A percentile compares a stretch with the other conserved stretches of the same genome.
These are phyloP conservation scores for Leonotis leonurus DNA, from an alignment of 257 asterid species.

Conservation along the genomic window DNA sequence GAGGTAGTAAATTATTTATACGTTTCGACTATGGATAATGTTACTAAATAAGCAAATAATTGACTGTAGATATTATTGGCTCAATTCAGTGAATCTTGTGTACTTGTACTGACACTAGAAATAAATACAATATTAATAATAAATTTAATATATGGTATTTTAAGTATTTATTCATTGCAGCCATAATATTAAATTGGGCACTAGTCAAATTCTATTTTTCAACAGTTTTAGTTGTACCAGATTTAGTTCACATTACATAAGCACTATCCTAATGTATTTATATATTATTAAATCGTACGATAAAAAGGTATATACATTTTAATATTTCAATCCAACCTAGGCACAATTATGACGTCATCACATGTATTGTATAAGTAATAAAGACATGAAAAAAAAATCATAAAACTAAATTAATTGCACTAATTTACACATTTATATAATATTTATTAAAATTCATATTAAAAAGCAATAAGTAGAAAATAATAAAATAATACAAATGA, in stretches of 20 bases:
- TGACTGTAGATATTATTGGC: conserved; percentile 1
- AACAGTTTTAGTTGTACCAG: conserved; percentile 20
- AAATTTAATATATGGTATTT: too few relatives aligned
- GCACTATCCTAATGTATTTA: background rate
- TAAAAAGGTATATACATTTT: background rate
- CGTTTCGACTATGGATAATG: conserved; percentile 12
- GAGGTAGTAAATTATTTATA: background rate
- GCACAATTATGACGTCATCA: too few relatives aligned
- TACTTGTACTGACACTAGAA: background rate
- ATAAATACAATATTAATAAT: background rate
- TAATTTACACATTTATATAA: too few relatives aligned
- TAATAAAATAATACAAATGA: too few relatives aligned
- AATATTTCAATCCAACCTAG: too few relatives aligned
- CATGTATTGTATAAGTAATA: too few relatives aligned
- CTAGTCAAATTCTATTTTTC: conserved; percentile 1
- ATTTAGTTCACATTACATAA: conserved; percentile 14
- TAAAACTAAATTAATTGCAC: too few relatives aligned
- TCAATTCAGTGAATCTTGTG: conserved; percentile 13
- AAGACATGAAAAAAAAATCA: too few relatives aligned
- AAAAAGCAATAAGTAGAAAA: background rate
- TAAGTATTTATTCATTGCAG: background rate
- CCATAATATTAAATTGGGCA: background rate
- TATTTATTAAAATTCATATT: too few relatives aligned
- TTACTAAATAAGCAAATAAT: conserved; percentile 17
- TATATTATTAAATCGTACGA: background rate